Base-by-base conservation (phyloP, 768 basidiomycete genomes). In the Megacollybia marginata region DNA sequence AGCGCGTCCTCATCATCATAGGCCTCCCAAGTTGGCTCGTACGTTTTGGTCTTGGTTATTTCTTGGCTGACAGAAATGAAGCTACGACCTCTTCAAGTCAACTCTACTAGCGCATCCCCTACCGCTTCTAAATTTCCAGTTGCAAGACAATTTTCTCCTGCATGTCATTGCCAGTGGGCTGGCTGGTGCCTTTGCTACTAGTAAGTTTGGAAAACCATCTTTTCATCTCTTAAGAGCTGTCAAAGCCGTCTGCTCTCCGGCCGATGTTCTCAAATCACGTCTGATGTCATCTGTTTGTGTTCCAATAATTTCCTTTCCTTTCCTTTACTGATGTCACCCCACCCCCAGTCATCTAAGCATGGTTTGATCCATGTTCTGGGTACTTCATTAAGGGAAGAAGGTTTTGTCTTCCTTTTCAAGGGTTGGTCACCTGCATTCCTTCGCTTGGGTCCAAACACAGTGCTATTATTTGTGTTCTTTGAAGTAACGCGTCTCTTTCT, bases 401-500 rank as follows among this genome's bases (percentile, higher is more conserved):
- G 90, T 0, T 74, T 80, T 9, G 70, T 73, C 52, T 91, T 92
- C 62, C 69, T 92, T 48, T 88, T 92, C 66, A 91, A 88, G 62
- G 90, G 90, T 33, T 92, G 90, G 90, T 87, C 87, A 15, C 90
- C 90, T 2, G 86, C 90, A 8, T 92, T 90, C 66, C 79, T 86
- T 56, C 82, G 90, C 44, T 67, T 92, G 40, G 88, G 84, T 28
- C 89, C 89, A 1, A 90, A 91, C 61, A 92, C 90, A 1, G 73
- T 92, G 33, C 69, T 92, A 5, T 76, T 92, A 67, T 92, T 90
- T 64, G 83, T 92, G 44, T 89, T 90, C 66, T 84, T 85, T 54
- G 89, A 92, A 71, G 88, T 85, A 55, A 45, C 70, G 48, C n/a
- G 33, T 19, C 13, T 38, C 32, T 20, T 51, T 28, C 49, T 19